These are phyloP conservation scores for Phytomonas serpens DNA, from an alignment of 208 protist genomes.

Conservation along the genomic window DNA sequence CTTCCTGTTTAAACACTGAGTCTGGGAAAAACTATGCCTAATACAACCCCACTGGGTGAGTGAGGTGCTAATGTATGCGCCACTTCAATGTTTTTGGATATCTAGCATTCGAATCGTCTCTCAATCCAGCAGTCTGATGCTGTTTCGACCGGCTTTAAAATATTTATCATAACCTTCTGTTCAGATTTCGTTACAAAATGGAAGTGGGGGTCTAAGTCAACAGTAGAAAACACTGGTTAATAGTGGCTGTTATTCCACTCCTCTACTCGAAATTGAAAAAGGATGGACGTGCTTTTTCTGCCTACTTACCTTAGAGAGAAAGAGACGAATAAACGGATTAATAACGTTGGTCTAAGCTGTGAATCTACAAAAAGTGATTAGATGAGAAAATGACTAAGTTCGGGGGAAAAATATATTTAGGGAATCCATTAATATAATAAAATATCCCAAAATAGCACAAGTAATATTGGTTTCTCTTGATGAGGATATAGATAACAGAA, in stretches of 20 bases:
- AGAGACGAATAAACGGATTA: neutral
- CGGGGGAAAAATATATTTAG: neutral
- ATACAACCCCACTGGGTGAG: neutral
- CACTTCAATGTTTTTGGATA: neutral
- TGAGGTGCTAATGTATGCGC: neutral
- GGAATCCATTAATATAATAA: constrained; percentile 3
- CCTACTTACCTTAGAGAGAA: neutral
- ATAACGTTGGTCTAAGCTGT: neutral
- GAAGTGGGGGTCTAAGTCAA: neutral
- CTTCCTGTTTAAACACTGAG: neutral
- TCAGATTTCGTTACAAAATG: neutral
- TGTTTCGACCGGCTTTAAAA: neutral
- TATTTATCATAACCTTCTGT: neutral
- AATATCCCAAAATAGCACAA: neutral
- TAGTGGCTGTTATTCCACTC: neutral
- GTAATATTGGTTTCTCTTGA: neutral
- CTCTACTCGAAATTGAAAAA: neutral
- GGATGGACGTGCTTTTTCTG: neutral
- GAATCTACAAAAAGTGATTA: neutral
- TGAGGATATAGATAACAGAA: neutral
- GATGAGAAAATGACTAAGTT: constrained; percentile 3
- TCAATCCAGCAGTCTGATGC: neutral
- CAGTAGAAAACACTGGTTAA: neutral
- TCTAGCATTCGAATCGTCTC: neutral
- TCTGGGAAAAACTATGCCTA: neutral